Base-by-base conservation (phyloP, 257 asterid species). In the Solanum tacnaense region DNA sequence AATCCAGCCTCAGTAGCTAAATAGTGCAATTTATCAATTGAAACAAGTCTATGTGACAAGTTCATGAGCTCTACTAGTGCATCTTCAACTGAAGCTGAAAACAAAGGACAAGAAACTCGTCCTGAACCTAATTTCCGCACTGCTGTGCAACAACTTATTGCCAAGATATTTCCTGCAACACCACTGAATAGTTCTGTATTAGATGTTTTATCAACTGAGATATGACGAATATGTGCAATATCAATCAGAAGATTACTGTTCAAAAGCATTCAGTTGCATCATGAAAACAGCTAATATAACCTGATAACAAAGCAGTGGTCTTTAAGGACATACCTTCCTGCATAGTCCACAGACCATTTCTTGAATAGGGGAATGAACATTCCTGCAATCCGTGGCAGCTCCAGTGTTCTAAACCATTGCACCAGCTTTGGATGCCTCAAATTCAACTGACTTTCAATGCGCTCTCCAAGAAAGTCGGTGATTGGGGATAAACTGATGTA, bases 1-100 rank as follows among this genome's bases (percentile, higher is more conserved):
- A 94, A 95, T 68, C 98, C 98, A 41, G 98, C 98, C 91, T 93
- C 95, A 85, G 88, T 89, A n/a, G 98, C 96, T 88, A 95, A 90
- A 32, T 87, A 92, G 89, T 95, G 94, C 90, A 94, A 89, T 87
- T 95, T 93, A 29, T 93, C 92, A 67, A 93, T 88, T 86, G 97
- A 88, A 87, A 92, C 94, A 18, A 90, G 92, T 44, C 89, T 86
- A 18, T 86, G 88, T 46, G 98, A 92, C 88, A 89, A 88, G 87
- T 75, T 91, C 95, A 95, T 92, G 68, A 95, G 95, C 88, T 94
- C 95, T 58, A 88, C 36, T n/a, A 94, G 41, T 86, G 93, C 91
- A 86, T 91, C 93, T 52, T 90, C 90, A 76, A 91, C 90, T 16
- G 93, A 90, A 81, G 78, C 74, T 44, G 92, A 89, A 83, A 91